Evolutionary conservation across 768 basidiomycete genomes (phyloP).

Genomic region (Rhodosporidiobolus odoratus): DNA sequence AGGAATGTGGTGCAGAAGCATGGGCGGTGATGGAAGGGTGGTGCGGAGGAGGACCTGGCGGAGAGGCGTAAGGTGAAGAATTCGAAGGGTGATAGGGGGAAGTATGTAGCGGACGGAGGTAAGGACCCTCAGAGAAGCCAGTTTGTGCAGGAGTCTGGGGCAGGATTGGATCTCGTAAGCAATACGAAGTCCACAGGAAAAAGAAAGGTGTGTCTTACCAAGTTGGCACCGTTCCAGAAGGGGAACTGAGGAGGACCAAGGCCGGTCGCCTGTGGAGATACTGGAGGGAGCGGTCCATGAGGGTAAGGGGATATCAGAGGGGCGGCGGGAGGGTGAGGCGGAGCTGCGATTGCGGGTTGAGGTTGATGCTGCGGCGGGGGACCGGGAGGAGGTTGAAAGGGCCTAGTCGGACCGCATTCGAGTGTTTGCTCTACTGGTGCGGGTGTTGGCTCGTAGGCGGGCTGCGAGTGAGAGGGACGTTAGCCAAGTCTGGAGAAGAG

Average conservation of each 20-base stretch:
- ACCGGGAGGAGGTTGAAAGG: slow-evolving; percentile 19
- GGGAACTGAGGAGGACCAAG: slow-evolving; percentile 29
- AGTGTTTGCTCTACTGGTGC: slow-evolving; percentile 14
- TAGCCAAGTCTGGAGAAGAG: background rate
- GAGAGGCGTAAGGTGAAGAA: background rate
- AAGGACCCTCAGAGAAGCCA: slow-evolving; percentile 20
- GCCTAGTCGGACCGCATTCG: slow-evolving; percentile 22
- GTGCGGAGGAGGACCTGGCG: background rate
- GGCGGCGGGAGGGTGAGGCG: background rate
- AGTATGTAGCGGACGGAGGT: background rate
- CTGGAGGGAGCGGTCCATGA: background rate
- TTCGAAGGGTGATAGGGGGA: background rate
- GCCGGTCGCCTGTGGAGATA: background rate
- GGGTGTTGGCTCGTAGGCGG: slow-evolving; percentile 27
- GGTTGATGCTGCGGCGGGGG: background rate
- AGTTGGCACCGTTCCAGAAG: slow-evolving; percentile 34
- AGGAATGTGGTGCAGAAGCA: background rate
- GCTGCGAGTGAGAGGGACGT: background rate
- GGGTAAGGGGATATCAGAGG: background rate
- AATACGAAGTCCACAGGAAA: no score
- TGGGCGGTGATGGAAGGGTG: background rate
- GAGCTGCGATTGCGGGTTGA: background rate
- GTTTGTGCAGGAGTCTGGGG: slow-evolving; percentile 27
- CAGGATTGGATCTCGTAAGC: background rate
- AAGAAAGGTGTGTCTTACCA: background rate